A percentile compares a stretch with the other conserved stretches of the same genome.
Conservation (phyloP, 148 eudicot species). For the Fagopyrum tataricum region DNA sequence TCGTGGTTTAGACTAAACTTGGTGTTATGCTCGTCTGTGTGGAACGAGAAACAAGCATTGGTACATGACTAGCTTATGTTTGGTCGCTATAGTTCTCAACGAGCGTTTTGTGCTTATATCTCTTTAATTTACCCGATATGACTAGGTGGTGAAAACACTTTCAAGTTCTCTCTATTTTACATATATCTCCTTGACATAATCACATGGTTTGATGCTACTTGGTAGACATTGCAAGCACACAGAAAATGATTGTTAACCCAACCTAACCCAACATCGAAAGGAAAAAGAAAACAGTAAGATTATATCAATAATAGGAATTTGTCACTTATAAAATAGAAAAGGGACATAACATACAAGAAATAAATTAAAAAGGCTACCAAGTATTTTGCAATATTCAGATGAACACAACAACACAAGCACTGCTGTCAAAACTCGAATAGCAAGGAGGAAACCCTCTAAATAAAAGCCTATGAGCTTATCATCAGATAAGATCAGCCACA, state of each 20-base stretch:
- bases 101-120: no score
- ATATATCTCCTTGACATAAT: no score
- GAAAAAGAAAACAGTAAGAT: background rate
- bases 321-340: background rate
- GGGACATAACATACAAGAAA: background rate
- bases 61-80: no score
- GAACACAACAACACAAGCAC: background rate
- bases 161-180: no score
- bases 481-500: constrained; percentile 35
- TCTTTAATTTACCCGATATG: no score
- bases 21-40: no score
- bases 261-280: background rate
- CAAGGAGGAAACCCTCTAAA: background rate
- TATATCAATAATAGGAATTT: background rate
- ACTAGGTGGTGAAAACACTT: no score
- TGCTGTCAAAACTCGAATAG: background rate
- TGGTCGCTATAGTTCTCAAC: no score
- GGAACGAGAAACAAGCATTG: no score
- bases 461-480: background rate
- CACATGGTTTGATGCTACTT: no score
- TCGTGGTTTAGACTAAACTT: no score
- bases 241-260: background rate
- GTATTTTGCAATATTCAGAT: background rate
- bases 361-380: background rate
- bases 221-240: background rate